These are phyloP conservation scores for Botryobasidium botryosum DNA, from an alignment of 768 basidiomycete species.

Conservation along the genomic window DNA sequence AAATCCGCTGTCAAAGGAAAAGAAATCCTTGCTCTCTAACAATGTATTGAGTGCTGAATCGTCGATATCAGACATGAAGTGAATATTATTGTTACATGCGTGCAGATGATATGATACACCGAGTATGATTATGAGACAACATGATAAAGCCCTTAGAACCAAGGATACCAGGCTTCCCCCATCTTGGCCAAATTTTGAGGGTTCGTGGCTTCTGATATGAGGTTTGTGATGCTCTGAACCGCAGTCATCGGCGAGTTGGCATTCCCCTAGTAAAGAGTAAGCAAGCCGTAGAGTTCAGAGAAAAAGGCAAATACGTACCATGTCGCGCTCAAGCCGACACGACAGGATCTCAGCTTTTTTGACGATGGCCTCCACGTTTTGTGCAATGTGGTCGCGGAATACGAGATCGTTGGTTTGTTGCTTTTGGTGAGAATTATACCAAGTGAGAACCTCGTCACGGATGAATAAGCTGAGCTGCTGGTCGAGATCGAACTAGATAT, in stretches of 20 bases:
- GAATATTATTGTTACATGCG: too few relatives aligned
- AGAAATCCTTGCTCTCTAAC: too few relatives aligned
- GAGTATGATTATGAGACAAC: not conserved
- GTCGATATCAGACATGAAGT: too few relatives aligned
- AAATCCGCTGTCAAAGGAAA: too few relatives aligned
- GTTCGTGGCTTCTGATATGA: constrained; percentile 76
- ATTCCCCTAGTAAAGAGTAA: not conserved
- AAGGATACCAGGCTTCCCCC: constrained; percentile 71
- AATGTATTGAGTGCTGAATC: too few relatives aligned
- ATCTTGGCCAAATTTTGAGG: constrained; percentile 71
- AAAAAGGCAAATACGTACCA: constrained; percentile 28
- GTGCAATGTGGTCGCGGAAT: constrained; percentile 38
- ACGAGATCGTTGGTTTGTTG: constrained; percentile 39
- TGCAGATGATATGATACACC: too few relatives aligned
- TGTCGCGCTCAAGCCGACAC: constrained; percentile 74
- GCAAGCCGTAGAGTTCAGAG: not conserved
- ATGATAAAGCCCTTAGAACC: constrained; percentile 37
- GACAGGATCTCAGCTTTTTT: constrained; percentile 70
- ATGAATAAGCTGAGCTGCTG: constrained; percentile 83
- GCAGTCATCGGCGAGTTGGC: constrained; percentile 20
- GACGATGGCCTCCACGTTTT: constrained; percentile 50
- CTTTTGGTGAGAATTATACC: constrained; percentile 41
- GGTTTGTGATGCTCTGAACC: constrained; percentile 61
- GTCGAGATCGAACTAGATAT: constrained; percentile 67
- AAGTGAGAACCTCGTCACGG: constrained; percentile 77